These are phyloP conservation scores for Alternaria dauci DNA, from an alignment of 2,329 filamentous ascomycete species.

Conservation along the genomic window DNA sequence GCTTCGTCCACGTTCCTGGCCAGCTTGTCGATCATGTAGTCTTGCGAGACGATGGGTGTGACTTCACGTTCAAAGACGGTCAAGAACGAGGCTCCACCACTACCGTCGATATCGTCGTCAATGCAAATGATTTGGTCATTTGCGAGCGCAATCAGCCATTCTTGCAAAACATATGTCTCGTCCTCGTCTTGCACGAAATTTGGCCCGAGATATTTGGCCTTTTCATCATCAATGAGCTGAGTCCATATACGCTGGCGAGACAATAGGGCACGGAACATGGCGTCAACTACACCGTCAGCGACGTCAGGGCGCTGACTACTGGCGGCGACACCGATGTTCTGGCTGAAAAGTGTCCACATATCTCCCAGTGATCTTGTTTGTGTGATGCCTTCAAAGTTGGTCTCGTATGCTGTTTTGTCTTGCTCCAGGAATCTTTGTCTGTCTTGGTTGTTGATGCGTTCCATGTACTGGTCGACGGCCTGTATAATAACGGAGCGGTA, in stretches of 20 bases:
- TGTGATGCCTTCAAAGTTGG: slow-evolving; percentile 80
- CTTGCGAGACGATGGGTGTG: slow-evolving; percentile 78
- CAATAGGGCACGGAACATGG: slow-evolving; percentile 90
- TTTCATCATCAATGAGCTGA: slow-evolving; percentile 86
- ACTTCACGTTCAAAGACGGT: slow-evolving; percentile 86
- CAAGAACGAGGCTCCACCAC: slow-evolving; percentile 79
- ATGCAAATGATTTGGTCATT: slow-evolving; percentile 99
- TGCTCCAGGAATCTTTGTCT: slow-evolving; percentile 81
- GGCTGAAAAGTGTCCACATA: slow-evolving; percentile 96
- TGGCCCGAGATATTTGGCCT: slow-evolving; percentile 69
- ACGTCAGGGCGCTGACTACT: slow-evolving; percentile 89
- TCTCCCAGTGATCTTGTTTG: slow-evolving; percentile 91
- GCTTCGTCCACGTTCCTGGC: slow-evolving; percentile 76
- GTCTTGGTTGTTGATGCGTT: slow-evolving; percentile 86
- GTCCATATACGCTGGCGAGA: slow-evolving; percentile 86
- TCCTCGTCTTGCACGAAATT: slow-evolving; percentile 71
- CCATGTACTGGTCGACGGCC: slow-evolving; percentile 97
- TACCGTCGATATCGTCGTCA: slow-evolving; percentile 71
- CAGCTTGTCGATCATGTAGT: slow-evolving; percentile 74
- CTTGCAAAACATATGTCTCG: slow-evolving; percentile 75
- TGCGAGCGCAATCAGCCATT: slow-evolving; percentile 95
- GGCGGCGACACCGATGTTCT: slow-evolving; percentile 86
- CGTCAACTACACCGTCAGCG: slow-evolving; percentile 91
- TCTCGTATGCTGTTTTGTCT: slow-evolving; percentile 81
- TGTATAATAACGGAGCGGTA: slow-evolving; percentile 96